Conservation (phyloP, 2,329 filamentous ascomycete genomes). For the Catunica adiposa region DNA sequence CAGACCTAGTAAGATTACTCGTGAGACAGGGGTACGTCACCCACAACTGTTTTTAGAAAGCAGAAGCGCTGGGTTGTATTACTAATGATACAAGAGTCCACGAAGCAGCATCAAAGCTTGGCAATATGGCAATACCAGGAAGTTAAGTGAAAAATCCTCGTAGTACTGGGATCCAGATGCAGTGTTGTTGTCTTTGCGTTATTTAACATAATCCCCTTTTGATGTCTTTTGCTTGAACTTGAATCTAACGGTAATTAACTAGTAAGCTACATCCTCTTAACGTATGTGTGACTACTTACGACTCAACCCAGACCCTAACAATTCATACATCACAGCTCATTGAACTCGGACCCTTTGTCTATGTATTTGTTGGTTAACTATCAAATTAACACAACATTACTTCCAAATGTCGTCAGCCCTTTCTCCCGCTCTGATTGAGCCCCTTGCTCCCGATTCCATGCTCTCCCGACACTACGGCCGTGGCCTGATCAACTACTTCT, state of each 20-base stretch:
- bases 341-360: neutral
- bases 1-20: no score
- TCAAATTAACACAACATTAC: neutral
- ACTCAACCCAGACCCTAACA: neutral
- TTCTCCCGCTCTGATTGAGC: constrained; percentile 16
- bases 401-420: constrained; percentile 4
- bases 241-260: no score
- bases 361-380: neutral
- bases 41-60: constrained; percentile 1
- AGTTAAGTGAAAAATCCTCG: no score
- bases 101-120: neutral
- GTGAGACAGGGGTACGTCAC: neutral
- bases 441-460: constrained; percentile 39
- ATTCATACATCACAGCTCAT: neutral
- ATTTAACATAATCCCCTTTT: no score
- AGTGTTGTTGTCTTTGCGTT: no score
- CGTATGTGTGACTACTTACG: no score
- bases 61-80: constrained; percentile 1
- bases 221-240: no score
- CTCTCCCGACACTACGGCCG: constrained; percentile 61
- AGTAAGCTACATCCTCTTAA: no score
- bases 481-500: constrained; percentile 72
- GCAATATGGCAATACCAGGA: no score
- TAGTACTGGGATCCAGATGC: no score
- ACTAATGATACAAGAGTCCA: neutral